Conservation (phyloP, 2,329 filamentous ascomycete genomes). For the Fusarium mexicanum region DNA sequence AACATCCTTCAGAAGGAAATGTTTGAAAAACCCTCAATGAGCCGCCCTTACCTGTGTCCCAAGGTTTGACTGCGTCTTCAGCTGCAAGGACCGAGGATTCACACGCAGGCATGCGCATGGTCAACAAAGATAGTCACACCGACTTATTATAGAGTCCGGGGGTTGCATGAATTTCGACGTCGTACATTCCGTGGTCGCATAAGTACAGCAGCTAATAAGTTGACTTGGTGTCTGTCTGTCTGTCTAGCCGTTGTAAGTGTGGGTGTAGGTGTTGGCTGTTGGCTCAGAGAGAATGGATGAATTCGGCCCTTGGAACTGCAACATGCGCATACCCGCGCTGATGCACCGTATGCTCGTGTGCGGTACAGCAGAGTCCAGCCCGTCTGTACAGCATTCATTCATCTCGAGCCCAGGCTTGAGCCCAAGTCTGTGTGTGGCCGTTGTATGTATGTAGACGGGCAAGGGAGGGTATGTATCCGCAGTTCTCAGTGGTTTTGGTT, state of each 20-base stretch:
- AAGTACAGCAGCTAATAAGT: background rate
- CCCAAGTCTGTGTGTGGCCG: slow-evolving; percentile 32
- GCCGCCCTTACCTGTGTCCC: slow-evolving; percentile 3
- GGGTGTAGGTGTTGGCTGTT: background rate
- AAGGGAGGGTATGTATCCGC: slow-evolving; percentile 31
- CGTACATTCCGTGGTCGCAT: slow-evolving; percentile 29
- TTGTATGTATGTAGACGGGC: slow-evolving; percentile 8
- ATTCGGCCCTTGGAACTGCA: slow-evolving; percentile 3
- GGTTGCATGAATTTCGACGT: slow-evolving; percentile 41
- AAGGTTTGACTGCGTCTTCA: background rate
- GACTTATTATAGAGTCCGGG: slow-evolving; percentile 38
- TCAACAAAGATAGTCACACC: slow-evolving; percentile 39
- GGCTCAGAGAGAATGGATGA: slow-evolving; percentile 8
- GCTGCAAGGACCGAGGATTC: slow-evolving; percentile 38
- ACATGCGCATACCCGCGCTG: slow-evolving; percentile 24
- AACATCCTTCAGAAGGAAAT: background rate
- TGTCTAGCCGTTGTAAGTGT: background rate
- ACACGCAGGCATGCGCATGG: slow-evolving; percentile 31
- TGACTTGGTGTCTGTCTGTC: background rate
- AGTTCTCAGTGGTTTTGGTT: slow-evolving; percentile 2
- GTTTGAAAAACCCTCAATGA: background rate
- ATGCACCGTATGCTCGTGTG: slow-evolving; percentile 11
- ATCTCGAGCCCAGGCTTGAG: slow-evolving; percentile 13
- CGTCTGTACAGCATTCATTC: background rate
- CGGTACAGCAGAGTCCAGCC: slow-evolving; percentile 5